Evolutionary conservation across 345 rosid species (phyloP).

Genomic region (Moricandia moricandioides): DNA sequence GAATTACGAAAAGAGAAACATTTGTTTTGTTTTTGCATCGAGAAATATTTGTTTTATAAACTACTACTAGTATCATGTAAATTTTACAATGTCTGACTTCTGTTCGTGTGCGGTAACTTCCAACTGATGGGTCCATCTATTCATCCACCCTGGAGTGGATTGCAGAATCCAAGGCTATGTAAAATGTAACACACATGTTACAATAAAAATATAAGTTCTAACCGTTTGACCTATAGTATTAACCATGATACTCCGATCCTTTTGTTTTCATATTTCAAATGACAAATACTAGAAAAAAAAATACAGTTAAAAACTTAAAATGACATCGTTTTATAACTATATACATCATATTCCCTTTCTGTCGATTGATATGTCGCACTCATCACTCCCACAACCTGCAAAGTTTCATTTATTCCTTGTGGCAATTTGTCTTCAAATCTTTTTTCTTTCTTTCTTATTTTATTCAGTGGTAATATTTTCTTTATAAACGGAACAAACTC

Average conservation of each 20-base stretch:
- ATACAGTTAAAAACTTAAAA: neutral
- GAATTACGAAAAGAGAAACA: neutral
- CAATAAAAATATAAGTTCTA: neutral
- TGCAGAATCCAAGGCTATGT: slow-evolving; percentile 35
- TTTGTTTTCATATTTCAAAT: neutral
- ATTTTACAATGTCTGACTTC: slow-evolving; percentile 21
- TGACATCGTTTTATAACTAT: neutral
- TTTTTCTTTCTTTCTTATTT: neutral
- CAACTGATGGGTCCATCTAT: slow-evolving; percentile 37
- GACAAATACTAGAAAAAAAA: neutral
- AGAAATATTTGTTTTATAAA: neutral
- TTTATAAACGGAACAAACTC: slow-evolving; percentile 26
- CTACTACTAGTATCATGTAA: slow-evolving; percentile 16
- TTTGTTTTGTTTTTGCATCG: neutral
- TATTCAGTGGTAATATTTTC: neutral
- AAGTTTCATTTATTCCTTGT: slow-evolving; percentile 34
- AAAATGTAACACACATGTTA: neutral
- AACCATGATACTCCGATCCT: slow-evolving; percentile 5
- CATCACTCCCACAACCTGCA: slow-evolving; percentile 37
- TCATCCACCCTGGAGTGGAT: slow-evolving; percentile 36
- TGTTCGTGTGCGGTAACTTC: slow-evolving; percentile 34
- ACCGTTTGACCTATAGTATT: slow-evolving; percentile 22
- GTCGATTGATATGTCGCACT: slow-evolving; percentile 40
- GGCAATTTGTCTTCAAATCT: slow-evolving; percentile 14
- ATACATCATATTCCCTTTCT: slow-evolving; percentile 32